These are phyloP conservation scores for Epichloe bromicola DNA, from an alignment of 2,329 filamentous ascomycete genomes.

Conservation along the genomic window DNA sequence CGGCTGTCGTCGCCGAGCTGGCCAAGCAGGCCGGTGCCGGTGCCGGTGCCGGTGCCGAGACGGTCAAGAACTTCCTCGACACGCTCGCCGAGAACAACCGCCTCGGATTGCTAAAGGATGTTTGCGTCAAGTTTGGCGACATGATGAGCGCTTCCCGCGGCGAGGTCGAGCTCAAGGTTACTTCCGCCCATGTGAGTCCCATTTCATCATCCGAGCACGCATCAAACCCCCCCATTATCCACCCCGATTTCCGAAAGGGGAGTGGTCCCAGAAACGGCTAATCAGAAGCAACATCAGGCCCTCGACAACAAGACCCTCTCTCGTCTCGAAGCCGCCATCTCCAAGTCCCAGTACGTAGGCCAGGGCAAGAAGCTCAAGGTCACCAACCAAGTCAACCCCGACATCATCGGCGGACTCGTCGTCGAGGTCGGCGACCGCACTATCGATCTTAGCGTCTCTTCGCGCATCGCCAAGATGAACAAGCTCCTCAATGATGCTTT, in stretches of 20 bases:
- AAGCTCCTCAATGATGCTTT: constrained; percentile 93
- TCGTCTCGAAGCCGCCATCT: constrained; percentile 75
- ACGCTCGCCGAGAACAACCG: constrained; percentile 96
- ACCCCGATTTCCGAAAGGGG: not conserved
- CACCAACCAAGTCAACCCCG: constrained; percentile 83
- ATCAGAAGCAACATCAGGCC: constrained; percentile 37
- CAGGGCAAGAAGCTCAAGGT: constrained; percentile 98
- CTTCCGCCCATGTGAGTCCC: constrained; percentile 66
- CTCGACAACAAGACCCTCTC: constrained; percentile 77
- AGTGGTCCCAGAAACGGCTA: not conserved
- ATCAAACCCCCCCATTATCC: not conserved
- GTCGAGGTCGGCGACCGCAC: constrained; percentile 97
- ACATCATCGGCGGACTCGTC: constrained; percentile 84
- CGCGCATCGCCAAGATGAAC: constrained; percentile 97
- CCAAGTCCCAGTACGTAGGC: constrained; percentile 80
- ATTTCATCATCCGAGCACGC: constrained; percentile 16
- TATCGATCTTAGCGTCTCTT: constrained; percentile 91
- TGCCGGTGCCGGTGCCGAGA: constrained; percentile 60
- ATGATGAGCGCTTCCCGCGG: constrained; percentile 82
- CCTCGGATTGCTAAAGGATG: constrained; percentile 65
- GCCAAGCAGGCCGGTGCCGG: constrained; percentile 58
- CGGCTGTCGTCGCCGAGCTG: constrained; percentile 73
- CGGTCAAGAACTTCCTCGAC: constrained; percentile 85
- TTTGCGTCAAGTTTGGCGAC: constrained; percentile 75
- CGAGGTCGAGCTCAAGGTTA: constrained; percentile 88